Evolutionary conservation across 495 filamentous ascomycete genomes (phyloP), one percentile per base, ranked within the genome.

Genomic region (Podospora comata): DNA sequence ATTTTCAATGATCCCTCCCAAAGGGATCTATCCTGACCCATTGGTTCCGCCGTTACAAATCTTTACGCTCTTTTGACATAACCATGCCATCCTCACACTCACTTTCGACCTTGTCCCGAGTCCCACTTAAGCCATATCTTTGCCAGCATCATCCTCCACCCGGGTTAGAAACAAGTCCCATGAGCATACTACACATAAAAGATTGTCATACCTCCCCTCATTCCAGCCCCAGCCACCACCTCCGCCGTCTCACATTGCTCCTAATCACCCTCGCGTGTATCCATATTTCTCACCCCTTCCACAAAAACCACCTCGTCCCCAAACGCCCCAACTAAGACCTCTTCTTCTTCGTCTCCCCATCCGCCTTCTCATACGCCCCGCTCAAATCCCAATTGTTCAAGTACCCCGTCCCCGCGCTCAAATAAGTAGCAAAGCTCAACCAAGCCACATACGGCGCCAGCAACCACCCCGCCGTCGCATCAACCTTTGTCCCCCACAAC

Each of bases 361-460:
- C 62, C 53, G 5, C 23, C 19, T 32, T 62, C n/a, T 56, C 20
- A 16, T 23, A 60, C 62, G 57, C 66, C 60, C 72, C 68, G 1
- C 61, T 34, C 68, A 81, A 64, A 72, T 89, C 83, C 92, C 92
- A 96, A 59, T 82, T 73, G 72, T 96, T 96, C 78, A 96, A 77
- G 68, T 90, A 85, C 18, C 92, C 91, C 15, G 86, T 84, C 0
- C 91, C 91, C 39, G 83, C 84, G 70, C 85, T 89, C 65, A 96
- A 77, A 72, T 96, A 96, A 0, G 90, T 91, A 39, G 92, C 93
- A 75, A 93, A 96, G 20, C 88, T 80, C 66, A 97, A 77, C 94
- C 94, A 97, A 2, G 77, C 87, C 48, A 92, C 74, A 74, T 97
- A 97, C 3, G 94, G 94, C 18, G 83, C 86, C 78, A 96, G 78